These are phyloP conservation scores for Ogataea pignaliae DNA, from an alignment of 805 yeast species.

Conservation along the genomic window DNA sequence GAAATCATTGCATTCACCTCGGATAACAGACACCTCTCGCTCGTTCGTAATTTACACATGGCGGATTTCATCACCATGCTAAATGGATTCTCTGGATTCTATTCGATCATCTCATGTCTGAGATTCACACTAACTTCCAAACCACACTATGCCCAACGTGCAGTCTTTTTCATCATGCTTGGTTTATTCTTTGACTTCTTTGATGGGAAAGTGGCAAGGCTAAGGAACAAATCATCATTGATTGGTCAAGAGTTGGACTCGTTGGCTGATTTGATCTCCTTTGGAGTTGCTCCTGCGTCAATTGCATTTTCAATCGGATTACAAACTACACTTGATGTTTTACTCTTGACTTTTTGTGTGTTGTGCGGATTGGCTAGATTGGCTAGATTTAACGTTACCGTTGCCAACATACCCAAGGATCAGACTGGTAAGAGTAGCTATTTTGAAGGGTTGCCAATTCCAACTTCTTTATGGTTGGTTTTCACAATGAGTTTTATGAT, in stretches of 20 bases:
- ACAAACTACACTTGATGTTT: constrained; percentile 75
- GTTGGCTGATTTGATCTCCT: constrained; percentile 88
- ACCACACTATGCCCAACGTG: constrained; percentile 73
- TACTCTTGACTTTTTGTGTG: constrained; percentile 76
- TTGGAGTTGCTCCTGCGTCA: constrained; percentile 93
- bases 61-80: constrained; percentile 94
- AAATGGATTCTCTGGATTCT: constrained; percentile 92
- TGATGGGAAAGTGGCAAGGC: constrained; percentile 95
- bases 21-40: constrained; percentile 80
- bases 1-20: constrained; percentile 78
- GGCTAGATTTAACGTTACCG: constrained; percentile 94
- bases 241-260: constrained; percentile 98
- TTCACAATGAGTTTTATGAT: constrained; percentile 66
- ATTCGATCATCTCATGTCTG: constrained; percentile 80
- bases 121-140: constrained; percentile 71
- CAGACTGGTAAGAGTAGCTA: constrained; percentile 78
- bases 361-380: constrained; percentile 90
- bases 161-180: constrained; percentile 79
- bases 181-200: constrained; percentile 95
- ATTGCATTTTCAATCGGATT: constrained; percentile 90
- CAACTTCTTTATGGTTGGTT: constrained; percentile 77
- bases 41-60: constrained; percentile 83
- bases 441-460: constrained; percentile 97
- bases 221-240: constrained; percentile 83
- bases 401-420: constrained; percentile 89